phyloP scores from a whole-genome alignment of 306 rosid species.

The Gillenia trifoliata region DNA sequence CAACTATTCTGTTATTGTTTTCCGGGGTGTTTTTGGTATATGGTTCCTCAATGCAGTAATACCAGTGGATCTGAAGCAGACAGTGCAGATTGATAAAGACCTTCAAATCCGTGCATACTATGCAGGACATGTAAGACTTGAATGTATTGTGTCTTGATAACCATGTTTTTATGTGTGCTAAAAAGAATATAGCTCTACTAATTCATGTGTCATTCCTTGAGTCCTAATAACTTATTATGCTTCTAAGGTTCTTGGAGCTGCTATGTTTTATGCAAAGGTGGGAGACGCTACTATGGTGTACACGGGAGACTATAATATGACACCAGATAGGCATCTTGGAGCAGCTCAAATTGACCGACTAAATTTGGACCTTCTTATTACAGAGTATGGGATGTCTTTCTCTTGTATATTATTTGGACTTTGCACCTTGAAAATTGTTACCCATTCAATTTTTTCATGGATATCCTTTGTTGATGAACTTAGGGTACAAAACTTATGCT shows the following conservation, averaged over 20 bases:
- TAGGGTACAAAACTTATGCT: neutral
- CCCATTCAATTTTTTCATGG: neutral
- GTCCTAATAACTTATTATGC: constrained; percentile 16
- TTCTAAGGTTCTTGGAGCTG: constrained; percentile 89
- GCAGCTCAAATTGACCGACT: constrained; percentile 93
- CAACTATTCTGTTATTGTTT: constrained; percentile 1
- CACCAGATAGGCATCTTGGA: constrained; percentile 94
- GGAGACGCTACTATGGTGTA: constrained; percentile 81
- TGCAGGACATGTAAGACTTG: constrained; percentile 84
- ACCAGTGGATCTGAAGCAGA: constrained; percentile 82
- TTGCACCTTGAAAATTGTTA: neutral
- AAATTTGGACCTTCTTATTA: constrained; percentile 81
- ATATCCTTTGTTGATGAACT: neutral
- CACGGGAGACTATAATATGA: constrained; percentile 98
- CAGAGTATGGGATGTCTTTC: constrained; percentile 53
- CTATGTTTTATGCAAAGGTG: constrained; percentile 95
- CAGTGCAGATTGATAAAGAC: constrained; percentile 74
- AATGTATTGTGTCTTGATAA: neutral
- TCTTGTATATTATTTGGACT: neutral
- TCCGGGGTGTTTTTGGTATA: constrained; percentile 4
- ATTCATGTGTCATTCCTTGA: neutral
- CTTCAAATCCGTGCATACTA: constrained; percentile 91
- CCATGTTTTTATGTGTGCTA: no score
- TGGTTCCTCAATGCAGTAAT: constrained; percentile 49
- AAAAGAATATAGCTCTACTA: neutral